Evolutionary conservation across 192 early-diverging fungal species (phyloP).

Genomic region (Mortierella antarctica): DNA sequence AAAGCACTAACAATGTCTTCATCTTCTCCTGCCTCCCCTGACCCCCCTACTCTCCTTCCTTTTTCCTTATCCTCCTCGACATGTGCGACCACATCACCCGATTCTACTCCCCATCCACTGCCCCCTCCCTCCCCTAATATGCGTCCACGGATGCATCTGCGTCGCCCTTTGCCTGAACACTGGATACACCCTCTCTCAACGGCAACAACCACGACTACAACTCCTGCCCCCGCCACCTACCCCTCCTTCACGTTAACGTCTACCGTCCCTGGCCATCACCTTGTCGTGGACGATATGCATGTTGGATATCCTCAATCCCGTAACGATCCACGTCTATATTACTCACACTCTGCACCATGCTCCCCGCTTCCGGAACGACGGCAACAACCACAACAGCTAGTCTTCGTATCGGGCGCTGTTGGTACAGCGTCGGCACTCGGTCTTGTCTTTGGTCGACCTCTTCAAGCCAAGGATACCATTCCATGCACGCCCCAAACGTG

Average conservation of each 20-base stretch:
- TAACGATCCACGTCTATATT: background rate
- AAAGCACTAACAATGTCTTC: conserved; percentile 20
- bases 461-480: conserved; percentile 39
- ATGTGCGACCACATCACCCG: conserved; percentile 1
- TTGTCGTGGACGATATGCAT: too few species aligned
- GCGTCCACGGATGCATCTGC: conserved; percentile 14
- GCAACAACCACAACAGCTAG: conserved; percentile 30
- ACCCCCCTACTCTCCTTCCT: conserved; percentile 1
- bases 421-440: conserved; percentile 37
- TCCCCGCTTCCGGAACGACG: background rate
- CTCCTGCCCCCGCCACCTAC: background rate
- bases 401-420: conserved; percentile 47
- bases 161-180: conserved; percentile 30
- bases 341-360: conserved; percentile 9
- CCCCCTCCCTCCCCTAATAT: conserved; percentile 8
- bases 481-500: conserved; percentile 32
- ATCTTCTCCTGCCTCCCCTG: background rate
- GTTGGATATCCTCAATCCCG: background rate
- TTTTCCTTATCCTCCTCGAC: conserved; percentile 1
- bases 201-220: conserved; percentile 1
- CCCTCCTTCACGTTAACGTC: background rate
- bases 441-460: conserved; percentile 42
- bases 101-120: too few species aligned
- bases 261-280: too few species aligned
- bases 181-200: conserved; percentile 23